These are phyloP conservation scores for Penicillium crystallinum DNA, from an alignment of 495 filamentous ascomycete genomes.

Conservation along the genomic window DNA sequence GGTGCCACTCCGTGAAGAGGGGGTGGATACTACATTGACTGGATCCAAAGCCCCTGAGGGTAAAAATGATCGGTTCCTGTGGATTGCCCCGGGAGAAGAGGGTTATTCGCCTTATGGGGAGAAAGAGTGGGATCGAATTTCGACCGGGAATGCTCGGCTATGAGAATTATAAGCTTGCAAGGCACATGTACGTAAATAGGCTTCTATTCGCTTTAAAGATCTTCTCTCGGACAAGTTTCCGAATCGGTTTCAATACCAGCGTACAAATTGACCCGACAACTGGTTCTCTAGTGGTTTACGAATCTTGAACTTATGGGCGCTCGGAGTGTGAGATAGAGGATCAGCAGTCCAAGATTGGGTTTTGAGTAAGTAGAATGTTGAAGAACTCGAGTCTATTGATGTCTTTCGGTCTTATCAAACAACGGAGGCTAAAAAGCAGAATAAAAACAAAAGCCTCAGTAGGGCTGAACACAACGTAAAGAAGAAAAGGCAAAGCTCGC, in stretches of 20 bases:
- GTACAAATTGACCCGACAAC: no score
- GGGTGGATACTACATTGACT: conserved; percentile 53
- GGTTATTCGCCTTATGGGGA: conserved; percentile 54
- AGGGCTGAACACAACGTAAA: background rate
- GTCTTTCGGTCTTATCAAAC: background rate
- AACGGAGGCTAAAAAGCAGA: background rate
- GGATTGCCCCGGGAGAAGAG: conserved; percentile 48
- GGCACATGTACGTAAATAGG: no score
- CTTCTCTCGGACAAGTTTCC: no score
- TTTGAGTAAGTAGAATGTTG: background rate
- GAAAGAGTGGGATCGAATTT: conserved; percentile 54
- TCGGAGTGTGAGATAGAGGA: background rate
- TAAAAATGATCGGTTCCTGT: conserved; percentile 47
- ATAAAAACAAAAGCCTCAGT: background rate
- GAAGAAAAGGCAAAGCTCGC: conserved; percentile 2
- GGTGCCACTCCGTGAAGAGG: conserved; percentile 63
- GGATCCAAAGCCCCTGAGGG: conserved; percentile 47
- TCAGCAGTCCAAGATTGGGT: background rate
- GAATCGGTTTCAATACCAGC: no score
- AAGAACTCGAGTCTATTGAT: background rate
- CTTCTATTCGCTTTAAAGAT: no score
- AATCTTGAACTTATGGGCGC: no score
- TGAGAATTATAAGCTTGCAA: no score
- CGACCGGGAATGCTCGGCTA: conserved; percentile 44
- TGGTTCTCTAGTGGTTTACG: no score